Percentiles rank a stretch among this genome's conserved stretches.
These are phyloP conservation scores for Geosmithia putterillii DNA, from an alignment of 2,329 filamentous ascomycete species.

Conservation along the genomic window DNA sequence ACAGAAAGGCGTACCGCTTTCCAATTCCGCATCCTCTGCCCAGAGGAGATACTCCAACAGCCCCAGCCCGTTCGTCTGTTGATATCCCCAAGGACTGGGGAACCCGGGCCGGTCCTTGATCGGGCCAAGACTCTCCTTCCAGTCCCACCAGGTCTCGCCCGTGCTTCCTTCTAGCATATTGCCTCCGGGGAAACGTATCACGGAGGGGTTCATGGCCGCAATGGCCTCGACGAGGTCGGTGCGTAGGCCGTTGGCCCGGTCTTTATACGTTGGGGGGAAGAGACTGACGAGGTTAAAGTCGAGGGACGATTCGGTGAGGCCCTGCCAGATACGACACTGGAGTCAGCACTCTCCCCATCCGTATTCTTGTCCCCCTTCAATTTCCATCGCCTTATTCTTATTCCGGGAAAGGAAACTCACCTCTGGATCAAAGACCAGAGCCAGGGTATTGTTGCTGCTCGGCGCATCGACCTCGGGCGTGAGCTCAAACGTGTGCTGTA, in stretches of 20 bases:
- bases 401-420: slow-evolving; percentile 6
- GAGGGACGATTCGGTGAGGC: slow-evolving; percentile 25
- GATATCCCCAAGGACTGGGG: slow-evolving; percentile 44
- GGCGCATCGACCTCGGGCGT: slow-evolving; percentile 31
- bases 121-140: slow-evolving; percentile 41
- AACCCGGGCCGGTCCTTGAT: slow-evolving; percentile 42
- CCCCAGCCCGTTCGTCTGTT: slow-evolving; percentile 50
- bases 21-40: slow-evolving; percentile 47
- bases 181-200: slow-evolving; percentile 53
- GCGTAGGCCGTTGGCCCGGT: slow-evolving; percentile 43
- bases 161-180: slow-evolving; percentile 44
- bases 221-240: slow-evolving; percentile 41
- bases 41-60: slow-evolving; percentile 50
- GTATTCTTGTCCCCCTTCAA: neutral
- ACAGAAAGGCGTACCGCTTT: slow-evolving; percentile 23
- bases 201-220: slow-evolving; percentile 37
- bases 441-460: slow-evolving; percentile 43
- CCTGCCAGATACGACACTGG: slow-evolving; percentile 11
- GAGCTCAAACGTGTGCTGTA: slow-evolving; percentile 35
- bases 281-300: slow-evolving; percentile 47
- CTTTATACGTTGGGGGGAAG: slow-evolving; percentile 49
- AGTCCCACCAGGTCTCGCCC: slow-evolving; percentile 32
- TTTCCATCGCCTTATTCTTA: neutral
- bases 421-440: slow-evolving; percentile 35
- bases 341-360: neutral